Percentiles rank a stretch among this genome's conserved stretches.
phyloP scores from a whole-genome alignment of 176 grass and related monocot genomes.

The Bolboschoenus planiculmis region DNA sequence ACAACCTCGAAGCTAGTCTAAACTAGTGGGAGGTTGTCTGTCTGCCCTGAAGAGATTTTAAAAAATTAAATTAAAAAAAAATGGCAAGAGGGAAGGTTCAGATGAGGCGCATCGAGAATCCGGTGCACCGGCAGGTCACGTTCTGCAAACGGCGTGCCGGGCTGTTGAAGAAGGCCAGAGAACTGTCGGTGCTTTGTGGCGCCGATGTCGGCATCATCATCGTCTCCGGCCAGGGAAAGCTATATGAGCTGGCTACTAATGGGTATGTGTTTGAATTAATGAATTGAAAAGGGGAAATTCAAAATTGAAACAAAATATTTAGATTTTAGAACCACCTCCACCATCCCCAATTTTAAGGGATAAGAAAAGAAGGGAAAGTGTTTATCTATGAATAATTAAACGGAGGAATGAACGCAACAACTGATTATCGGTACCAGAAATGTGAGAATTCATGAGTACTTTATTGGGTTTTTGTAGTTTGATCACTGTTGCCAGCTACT shows the following conservation, averaged over 20 bases:
- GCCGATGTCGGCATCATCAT: constrained; percentile 31
- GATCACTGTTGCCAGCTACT: neutral
- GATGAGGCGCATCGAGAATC: constrained; percentile 26
- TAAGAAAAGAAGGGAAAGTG: neutral
- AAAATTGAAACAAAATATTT: neutral
- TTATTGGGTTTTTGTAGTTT: neutral
- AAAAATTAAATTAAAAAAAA: neutral
- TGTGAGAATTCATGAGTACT: neutral
- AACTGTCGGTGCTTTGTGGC: constrained; percentile 27
- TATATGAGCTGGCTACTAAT: constrained; percentile 34
- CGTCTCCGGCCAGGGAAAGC: constrained; percentile 24
- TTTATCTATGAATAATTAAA: neutral
- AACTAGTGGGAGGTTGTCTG: constrained; percentile 40
- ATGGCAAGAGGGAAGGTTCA: constrained; percentile 34
- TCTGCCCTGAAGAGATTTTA: neutral
- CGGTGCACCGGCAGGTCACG: constrained; percentile 28
- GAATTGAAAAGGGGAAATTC: neutral
- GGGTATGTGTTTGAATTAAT: constrained; percentile 13
- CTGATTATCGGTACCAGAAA: neutral
- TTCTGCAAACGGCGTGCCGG: constrained; percentile 27
- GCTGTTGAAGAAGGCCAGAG: constrained; percentile 28
- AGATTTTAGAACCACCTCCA: neutral
- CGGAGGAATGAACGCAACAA: neutral
- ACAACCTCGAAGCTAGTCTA: constrained; percentile 41
- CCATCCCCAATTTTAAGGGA: neutral